Base-by-base conservation (phyloP, 257 asterid species). In the Petunia axillaris region DNA sequence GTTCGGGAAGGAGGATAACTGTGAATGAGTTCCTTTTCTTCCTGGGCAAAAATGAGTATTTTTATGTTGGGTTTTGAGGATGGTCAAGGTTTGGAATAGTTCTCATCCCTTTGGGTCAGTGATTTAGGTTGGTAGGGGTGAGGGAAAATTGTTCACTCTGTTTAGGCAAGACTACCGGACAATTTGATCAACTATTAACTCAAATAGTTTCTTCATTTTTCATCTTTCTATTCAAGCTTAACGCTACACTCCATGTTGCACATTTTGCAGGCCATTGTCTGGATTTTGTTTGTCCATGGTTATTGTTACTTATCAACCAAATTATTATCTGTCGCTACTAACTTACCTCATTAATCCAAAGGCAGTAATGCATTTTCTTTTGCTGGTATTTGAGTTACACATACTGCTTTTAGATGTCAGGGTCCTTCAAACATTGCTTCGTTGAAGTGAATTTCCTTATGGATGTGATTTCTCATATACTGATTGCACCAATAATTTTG, bases 401-500 rank as follows among this genome's bases (percentile, higher is more conserved):
- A 55, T 55, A 3, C 35, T 55, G 62, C 35, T 55, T 55, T 55
- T 15, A 55, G 6, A 55, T 55, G 35, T 15, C 35, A 55, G n/a
- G 35, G 4, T 55, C 62, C n/a, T 55, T 55, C 58, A 53, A n/a
- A 53, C 10, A 9, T 53, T 53, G 13, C 76, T 70, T 70, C 46
- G 46, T 70, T 46, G 41, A 16, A 70, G 59, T 70, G 76, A 70
- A 70, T 37, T 46, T 70, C 58, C 58, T 46, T 46, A 16, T 9
- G 76, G 58, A 8, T 46, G 58, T 70, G 76, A 46, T 70, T 44
- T 70, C 76, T 38, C 60, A 5, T 48, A 8, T 48, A 36, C 44
- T 48, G 11, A 36, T 35, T 71, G 35, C 13, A 50, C 60, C 44
- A 52, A 48, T 40, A 48, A 35, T 60, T 48, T 71, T 48, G 1